Percentiles rank a stretch among this genome's conserved stretches.
These are phyloP conservation scores for Paragyromitra xinjiangensis DNA, from an alignment of 495 filamentous ascomycete species.

Conservation along the genomic window DNA sequence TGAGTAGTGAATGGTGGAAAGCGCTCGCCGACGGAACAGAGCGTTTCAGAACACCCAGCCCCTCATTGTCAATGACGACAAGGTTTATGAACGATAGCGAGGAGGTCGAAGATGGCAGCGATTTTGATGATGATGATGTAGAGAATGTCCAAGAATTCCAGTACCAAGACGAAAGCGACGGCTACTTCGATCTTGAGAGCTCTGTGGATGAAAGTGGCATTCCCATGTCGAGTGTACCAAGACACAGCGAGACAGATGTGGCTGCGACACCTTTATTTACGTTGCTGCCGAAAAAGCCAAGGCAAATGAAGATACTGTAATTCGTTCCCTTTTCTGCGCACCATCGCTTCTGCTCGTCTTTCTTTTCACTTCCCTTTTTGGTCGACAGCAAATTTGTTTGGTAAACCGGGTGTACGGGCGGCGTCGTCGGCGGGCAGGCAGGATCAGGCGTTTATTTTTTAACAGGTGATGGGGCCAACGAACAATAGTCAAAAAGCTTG, in stretches of 20 bases:
- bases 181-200: conserved; percentile 47
- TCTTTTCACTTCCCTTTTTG: conserved; percentile 29
- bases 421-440: conserved; percentile 19
- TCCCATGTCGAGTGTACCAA: conserved; percentile 39
- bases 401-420: conserved; percentile 18
- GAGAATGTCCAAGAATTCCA: conserved; percentile 48
- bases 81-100: conserved; percentile 52
- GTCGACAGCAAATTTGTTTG: conserved; percentile 40
- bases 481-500: conserved; percentile 27
- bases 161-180: conserved; percentile 46
- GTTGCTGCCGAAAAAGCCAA: conserved; percentile 46
- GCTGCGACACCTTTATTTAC: conserved; percentile 37
- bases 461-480: conserved; percentile 20
- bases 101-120: conserved; percentile 47
- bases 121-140: conserved; percentile 50
- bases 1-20: conserved; percentile 43
- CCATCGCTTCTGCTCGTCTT: neutral
- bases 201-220: conserved; percentile 38
- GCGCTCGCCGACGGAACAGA: conserved; percentile 39
- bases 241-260: conserved; percentile 39
- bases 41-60: conserved; percentile 42
- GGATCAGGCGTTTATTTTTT: conserved; percentile 36
- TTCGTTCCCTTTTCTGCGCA: conserved; percentile 1
- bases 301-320: conserved; percentile 55
- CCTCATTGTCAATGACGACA: conserved; percentile 48